Conservation (phyloP, 768 basidiomycete species). For the Dioszegia aurantiaca region DNA sequence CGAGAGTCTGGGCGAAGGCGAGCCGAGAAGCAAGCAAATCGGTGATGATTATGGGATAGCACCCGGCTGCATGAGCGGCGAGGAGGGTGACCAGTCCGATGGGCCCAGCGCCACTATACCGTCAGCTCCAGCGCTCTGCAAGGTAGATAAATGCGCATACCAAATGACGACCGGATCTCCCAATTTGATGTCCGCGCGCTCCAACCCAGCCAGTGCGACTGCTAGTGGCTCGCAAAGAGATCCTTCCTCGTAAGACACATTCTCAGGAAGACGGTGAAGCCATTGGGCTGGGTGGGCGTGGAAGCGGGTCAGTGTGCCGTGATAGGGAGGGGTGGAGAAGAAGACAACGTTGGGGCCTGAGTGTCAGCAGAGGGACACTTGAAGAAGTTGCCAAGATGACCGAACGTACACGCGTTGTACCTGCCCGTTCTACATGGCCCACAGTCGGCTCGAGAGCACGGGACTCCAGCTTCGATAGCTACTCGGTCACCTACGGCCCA, state of each 20-base stretch:
- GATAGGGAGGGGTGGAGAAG: conserved; percentile 55
- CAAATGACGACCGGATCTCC: conserved; percentile 55
- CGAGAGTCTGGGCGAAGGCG: conserved; percentile 53
- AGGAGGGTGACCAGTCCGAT: conserved; percentile 55
- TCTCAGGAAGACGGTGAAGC: conserved; percentile 54
- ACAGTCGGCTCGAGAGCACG: conserved; percentile 51
- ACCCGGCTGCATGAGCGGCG: conserved; percentile 53
- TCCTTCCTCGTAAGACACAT: conserved; percentile 54
- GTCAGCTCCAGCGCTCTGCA: neutral
- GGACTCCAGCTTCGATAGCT: conserved; percentile 49
- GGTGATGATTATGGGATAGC: conserved; percentile 55
- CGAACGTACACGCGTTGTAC: conserved; percentile 54
- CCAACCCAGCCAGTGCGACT: conserved; percentile 54
- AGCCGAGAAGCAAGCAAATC: conserved; percentile 53
- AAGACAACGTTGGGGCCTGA: conserved; percentile 52
- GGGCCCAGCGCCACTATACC: conserved; percentile 53
- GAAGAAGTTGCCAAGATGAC: neutral
- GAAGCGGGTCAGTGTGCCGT: conserved; percentile 52
- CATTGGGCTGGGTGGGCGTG: conserved; percentile 51
- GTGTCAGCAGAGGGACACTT: neutral
- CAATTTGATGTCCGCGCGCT: conserved; percentile 50
- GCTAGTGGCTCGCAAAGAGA: conserved; percentile 54
- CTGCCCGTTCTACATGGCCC: conserved; percentile 52
- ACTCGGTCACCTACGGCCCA: conserved; percentile 52
- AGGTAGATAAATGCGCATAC: conserved; percentile 25